Percentiles rank a stretch among this genome's conserved stretches.
Evolutionary conservation across 2,329 filamentous ascomycete genomes (phyloP).

Genomic region (Aureobasidium lini): DNA sequence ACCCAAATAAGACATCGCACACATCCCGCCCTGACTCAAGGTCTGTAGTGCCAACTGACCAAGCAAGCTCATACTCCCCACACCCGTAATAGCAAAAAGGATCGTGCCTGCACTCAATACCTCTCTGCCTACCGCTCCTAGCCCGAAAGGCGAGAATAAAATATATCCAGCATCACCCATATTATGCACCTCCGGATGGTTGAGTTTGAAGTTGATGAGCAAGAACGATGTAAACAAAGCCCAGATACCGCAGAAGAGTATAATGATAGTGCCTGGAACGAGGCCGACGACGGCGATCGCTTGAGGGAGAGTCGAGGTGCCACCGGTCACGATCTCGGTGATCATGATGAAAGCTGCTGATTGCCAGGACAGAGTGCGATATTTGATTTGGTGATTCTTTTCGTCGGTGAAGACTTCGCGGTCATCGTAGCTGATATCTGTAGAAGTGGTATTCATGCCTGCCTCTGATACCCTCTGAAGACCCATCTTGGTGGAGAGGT

Average conservation of each 20-base stretch:
- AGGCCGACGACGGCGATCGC: slow-evolving; percentile 46
- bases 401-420: slow-evolving; percentile 38
- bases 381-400: slow-evolving; percentile 39
- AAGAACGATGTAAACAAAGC: slow-evolving; percentile 45
- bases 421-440: slow-evolving; percentile 17
- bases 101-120: slow-evolving; percentile 37
- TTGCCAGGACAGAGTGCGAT: slow-evolving; percentile 48
- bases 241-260: slow-evolving; percentile 44
- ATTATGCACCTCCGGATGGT: slow-evolving; percentile 30
- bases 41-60: slow-evolving; percentile 44
- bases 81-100: slow-evolving; percentile 46
- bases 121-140: slow-evolving; percentile 12
- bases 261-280: slow-evolving; percentile 45
- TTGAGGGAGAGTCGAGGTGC: slow-evolving; percentile 47
- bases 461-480: background rate
- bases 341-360: slow-evolving; percentile 49
- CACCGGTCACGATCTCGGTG: slow-evolving; percentile 48
- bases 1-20: slow-evolving; percentile 39
- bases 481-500: background rate
- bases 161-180: slow-evolving; percentile 32
- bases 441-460: background rate
- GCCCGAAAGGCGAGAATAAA: slow-evolving; percentile 25
- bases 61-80: slow-evolving; percentile 45
- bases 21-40: slow-evolving; percentile 41
- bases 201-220: slow-evolving; percentile 38